phyloP scores from a whole-genome alignment of 352 stramenopile species.

The Plasmopara muralis region DNA sequence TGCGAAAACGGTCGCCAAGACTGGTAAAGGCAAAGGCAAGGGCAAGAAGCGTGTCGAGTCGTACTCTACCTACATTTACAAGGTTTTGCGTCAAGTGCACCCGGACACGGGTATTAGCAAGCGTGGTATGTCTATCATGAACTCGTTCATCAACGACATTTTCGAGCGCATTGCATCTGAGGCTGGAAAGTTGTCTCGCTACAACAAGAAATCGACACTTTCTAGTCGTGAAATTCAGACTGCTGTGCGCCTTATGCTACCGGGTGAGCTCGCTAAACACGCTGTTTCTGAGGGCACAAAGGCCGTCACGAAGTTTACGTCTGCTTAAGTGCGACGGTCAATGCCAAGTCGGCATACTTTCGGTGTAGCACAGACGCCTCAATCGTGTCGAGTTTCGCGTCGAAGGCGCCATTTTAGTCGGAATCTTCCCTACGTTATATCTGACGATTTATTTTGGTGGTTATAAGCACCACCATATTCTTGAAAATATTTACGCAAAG shows the following conservation, averaged over 20 bases:
- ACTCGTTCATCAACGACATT: constrained; percentile 99
- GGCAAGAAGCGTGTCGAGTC: constrained; percentile 86
- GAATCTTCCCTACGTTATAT: constrained; percentile 1
- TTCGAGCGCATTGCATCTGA: constrained; percentile 97
- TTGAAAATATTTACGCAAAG: neutral
- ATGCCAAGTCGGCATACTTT: constrained; percentile 2
- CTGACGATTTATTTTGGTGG: constrained; percentile 44
- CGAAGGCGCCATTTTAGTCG: neutral
- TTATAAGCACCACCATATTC: constrained; percentile 77
- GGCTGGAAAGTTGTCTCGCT: constrained; percentile 92
- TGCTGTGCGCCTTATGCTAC: constrained; percentile 92
- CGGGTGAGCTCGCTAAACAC: constrained; percentile 96
- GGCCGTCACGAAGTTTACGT: constrained; percentile 91
- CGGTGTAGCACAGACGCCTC: too few relatives aligned
- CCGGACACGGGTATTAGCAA: constrained; percentile 96
- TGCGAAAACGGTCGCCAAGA: constrained; percentile 75
- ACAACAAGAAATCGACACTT: constrained; percentile 99
- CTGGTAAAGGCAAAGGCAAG: constrained; percentile 76
- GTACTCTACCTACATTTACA: constrained; percentile 92
- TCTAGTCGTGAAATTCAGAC: constrained; percentile 97
- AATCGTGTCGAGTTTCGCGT: too few relatives aligned
- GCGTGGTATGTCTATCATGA: constrained; percentile 98
- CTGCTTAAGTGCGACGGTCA: constrained; percentile 44
- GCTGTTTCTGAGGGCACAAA: constrained; percentile 96
- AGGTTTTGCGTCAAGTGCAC: constrained; percentile 93